A percentile compares a stretch with the other conserved stretches of the same genome.
Conservation (phyloP, 2,329 filamentous ascomycete genomes). For the Fusarium gaditjirri region DNA sequence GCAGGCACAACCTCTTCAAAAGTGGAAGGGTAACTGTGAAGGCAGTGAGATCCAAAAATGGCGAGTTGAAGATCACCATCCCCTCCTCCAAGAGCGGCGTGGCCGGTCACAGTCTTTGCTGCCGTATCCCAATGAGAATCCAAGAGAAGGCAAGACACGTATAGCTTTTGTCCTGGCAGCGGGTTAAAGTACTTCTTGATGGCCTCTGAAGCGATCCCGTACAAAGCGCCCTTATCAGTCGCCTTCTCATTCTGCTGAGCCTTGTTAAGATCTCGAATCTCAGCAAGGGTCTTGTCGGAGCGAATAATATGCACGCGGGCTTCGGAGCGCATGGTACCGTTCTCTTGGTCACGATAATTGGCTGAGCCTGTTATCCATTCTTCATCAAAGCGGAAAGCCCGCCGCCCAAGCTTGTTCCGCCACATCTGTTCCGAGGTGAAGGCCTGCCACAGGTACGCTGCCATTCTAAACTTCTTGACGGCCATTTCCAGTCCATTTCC, state of each 20-base stretch:
- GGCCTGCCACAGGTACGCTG: constrained; percentile 95
- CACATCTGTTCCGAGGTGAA: constrained; percentile 98
- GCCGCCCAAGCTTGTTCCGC: constrained; percentile 84
- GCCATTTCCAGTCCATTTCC: constrained; percentile 85
- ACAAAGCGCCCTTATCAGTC: constrained; percentile 77
- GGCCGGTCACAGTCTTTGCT: constrained; percentile 76
- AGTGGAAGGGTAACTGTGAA: constrained; percentile 89
- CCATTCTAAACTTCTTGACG: constrained; percentile 91
- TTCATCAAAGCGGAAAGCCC: constrained; percentile 91
- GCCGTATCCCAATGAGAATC: constrained; percentile 88
- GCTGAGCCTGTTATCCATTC: constrained; percentile 90
- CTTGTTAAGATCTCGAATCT: constrained; percentile 80
- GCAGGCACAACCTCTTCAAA: constrained; percentile 91
- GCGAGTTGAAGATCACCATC: constrained; percentile 81
- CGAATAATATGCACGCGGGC: constrained; percentile 89
- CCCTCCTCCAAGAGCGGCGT: constrained; percentile 84
- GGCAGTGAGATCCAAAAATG: constrained; percentile 90
- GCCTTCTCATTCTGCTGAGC: constrained; percentile 81
- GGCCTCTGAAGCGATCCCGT: constrained; percentile 79
- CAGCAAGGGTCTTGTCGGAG: constrained; percentile 82
- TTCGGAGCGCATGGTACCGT: constrained; percentile 84
- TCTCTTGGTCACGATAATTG: constrained; percentile 77
- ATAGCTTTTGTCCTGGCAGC: constrained; percentile 81
- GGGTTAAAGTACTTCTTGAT: constrained; percentile 82
- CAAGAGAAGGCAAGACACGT: constrained; percentile 86